phyloP scores from a whole-genome alignment of 768 basidiomycete genomes.

The Naematelia encephala region DNA sequence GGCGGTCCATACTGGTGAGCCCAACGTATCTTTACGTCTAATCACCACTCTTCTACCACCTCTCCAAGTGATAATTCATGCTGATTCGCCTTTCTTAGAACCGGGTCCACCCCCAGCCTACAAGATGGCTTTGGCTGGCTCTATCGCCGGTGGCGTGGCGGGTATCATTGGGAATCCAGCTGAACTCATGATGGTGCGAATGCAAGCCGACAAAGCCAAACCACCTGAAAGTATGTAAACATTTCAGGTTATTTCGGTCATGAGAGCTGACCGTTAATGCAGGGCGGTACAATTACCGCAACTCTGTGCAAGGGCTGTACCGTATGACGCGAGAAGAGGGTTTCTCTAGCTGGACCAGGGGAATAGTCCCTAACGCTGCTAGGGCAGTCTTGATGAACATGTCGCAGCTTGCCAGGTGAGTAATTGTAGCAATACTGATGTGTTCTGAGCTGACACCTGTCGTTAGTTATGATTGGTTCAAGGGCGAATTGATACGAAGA shows the following conservation, averaged over 20 bases:
- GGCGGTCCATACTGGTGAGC: slow-evolving; percentile 62
- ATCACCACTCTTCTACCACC: not conserved
- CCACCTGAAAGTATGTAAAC: slow-evolving; percentile 61
- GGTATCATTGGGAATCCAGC: slow-evolving; percentile 84
- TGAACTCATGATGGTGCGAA: slow-evolving; percentile 59
- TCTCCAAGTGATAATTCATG: slow-evolving; percentile 8
- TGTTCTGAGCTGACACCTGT: not conserved
- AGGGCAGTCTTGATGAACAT: slow-evolving; percentile 86
- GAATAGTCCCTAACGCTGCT: slow-evolving; percentile 79
- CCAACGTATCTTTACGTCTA: not conserved
- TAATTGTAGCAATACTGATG: slow-evolving; percentile 12
- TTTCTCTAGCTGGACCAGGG: slow-evolving; percentile 67
- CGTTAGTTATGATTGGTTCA: slow-evolving; percentile 88
- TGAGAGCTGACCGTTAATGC: too few species aligned
- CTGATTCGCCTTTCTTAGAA: slow-evolving; percentile 32
- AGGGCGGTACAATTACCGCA: slow-evolving; percentile 83
- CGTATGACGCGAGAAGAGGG: slow-evolving; percentile 91
- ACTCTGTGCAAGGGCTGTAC: slow-evolving; percentile 82
- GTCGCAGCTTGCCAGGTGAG: slow-evolving; percentile 83
- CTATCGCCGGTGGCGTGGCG: slow-evolving; percentile 84
- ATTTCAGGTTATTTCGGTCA: too few species aligned
- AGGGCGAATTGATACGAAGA: slow-evolving; percentile 71
- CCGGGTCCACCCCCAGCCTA: slow-evolving; percentile 61
- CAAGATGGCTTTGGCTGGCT: slow-evolving; percentile 75
- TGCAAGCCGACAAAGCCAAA: slow-evolving; percentile 89